A percentile compares a stretch with the other conserved stretches of the same genome.
These are phyloP conservation scores for Vitis cinerea DNA, from an alignment of 164 flowering plant genomes.

Conservation along the genomic window DNA sequence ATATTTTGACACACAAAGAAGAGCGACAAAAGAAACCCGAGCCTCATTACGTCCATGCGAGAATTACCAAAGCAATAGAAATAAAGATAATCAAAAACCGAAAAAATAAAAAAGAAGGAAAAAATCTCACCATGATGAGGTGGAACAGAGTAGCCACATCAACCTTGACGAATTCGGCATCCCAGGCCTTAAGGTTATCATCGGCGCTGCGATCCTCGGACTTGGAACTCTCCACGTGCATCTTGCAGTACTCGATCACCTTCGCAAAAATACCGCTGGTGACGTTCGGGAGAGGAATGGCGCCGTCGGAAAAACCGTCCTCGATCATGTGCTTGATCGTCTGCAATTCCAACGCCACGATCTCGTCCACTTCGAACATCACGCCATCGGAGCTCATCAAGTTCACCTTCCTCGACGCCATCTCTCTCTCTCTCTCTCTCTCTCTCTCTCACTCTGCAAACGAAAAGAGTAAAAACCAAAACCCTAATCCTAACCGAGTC, in stretches of 20 bases:
- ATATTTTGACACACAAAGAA: not conserved
- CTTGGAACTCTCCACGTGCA: constrained; percentile 31
- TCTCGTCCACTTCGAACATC: constrained; percentile 40
- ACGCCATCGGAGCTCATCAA: constrained; percentile 45
- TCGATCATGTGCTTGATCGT: constrained; percentile 52
- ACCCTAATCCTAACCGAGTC: no score
- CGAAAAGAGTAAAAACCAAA: no score
- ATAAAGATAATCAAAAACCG: not conserved
- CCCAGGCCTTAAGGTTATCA: constrained; percentile 51
- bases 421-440: not conserved
- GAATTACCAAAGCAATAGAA: not conserved
- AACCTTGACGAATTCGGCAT: constrained; percentile 59
- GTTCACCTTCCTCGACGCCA: constrained; percentile 22
- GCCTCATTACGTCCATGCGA: not conserved
- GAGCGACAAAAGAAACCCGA: not conserved
- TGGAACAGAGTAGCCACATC: constrained; percentile 59
- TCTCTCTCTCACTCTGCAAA: not conserved
- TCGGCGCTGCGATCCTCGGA: constrained; percentile 16
- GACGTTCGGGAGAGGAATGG: constrained; percentile 50
- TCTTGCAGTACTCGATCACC: constrained; percentile 49
- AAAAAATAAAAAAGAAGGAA: not conserved
- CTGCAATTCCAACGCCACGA: constrained; percentile 43
- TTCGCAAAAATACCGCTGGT: constrained; percentile 40
- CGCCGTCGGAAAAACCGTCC: constrained; percentile 43
- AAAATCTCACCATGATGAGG: constrained; percentile 46